These are phyloP conservation scores for Aspergillus neoniger DNA, from an alignment of 2,329 filamentous ascomycete species.

Conservation along the genomic window DNA sequence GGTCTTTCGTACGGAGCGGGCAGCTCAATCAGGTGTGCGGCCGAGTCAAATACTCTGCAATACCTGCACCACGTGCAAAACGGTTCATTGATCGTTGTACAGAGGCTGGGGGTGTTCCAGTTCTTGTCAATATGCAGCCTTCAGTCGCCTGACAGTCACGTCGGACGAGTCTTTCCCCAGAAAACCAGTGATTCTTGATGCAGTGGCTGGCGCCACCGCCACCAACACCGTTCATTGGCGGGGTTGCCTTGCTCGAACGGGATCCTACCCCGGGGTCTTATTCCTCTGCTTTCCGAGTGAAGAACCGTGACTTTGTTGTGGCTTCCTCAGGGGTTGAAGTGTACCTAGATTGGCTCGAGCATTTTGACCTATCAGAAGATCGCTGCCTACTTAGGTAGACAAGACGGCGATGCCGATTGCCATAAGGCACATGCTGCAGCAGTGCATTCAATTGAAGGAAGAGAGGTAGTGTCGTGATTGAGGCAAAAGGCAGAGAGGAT, in stretches of 20 bases:
- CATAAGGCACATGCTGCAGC: background rate
- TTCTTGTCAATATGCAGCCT: background rate
- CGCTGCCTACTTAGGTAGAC: background rate
- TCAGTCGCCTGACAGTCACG: background rate
- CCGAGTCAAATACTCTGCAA: background rate
- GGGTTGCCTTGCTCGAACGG: background rate
- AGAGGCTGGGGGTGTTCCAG: background rate
- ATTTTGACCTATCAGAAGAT: background rate
- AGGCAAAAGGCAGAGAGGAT: background rate
- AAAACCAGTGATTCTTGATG: background rate
- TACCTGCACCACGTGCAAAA: conserved; percentile 1
- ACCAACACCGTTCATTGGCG: background rate
- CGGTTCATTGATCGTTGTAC: background rate
- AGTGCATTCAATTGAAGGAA: background rate
- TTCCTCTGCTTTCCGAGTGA: background rate
- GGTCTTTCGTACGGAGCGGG: background rate
- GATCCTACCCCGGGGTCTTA: background rate
- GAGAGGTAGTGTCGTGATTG: too few relatives aligned
- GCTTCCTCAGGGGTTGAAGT: background rate
- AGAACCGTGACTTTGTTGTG: background rate
- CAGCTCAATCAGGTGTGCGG: background rate
- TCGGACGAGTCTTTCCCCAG: background rate
- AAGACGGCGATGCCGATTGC: background rate
- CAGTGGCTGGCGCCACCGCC: background rate
- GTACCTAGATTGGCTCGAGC: background rate